Percentiles rank a stretch among this genome's conserved stretches.
phyloP scores from a whole-genome alignment of 2,329 filamentous ascomycete genomes.

The Hypoxylon rubiginosum region DNA sequence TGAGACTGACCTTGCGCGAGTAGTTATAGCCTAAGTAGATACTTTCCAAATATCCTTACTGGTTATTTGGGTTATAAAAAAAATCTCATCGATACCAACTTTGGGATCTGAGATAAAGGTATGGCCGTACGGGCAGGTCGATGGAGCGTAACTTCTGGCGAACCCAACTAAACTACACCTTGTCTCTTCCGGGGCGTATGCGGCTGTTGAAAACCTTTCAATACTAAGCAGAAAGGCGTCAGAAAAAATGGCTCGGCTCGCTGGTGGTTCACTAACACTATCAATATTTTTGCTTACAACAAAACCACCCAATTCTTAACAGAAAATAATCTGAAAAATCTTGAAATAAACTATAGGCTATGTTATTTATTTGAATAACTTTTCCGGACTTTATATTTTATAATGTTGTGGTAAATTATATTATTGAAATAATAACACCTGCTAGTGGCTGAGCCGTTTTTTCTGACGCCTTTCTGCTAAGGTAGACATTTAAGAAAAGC shows the following conservation, averaged over 20 bases:
- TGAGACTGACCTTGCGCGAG: conserved; percentile 77
- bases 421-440: too few species aligned
- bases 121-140: conserved; percentile 60
- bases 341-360: too few species aligned
- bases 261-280: too few species aligned
- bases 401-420: too few species aligned
- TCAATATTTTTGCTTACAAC: too few species aligned
- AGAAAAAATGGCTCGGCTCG: too few species aligned
- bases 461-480: too few species aligned
- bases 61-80: conserved; percentile 69
- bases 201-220: conserved; percentile 45
- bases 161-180: conserved; percentile 62
- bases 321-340: too few species aligned
- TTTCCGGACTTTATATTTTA: too few species aligned
- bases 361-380: too few species aligned
- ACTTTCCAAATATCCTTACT: conserved; percentile 78
- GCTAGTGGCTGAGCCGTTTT: too few species aligned
- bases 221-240: conserved; percentile 46
- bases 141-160: conserved; percentile 62
- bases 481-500: conserved; percentile 69
- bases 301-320: too few species aligned
- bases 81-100: conserved; percentile 66
- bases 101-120: conserved; percentile 66
- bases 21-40: conserved; percentile 86
- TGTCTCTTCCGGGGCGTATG: conserved; percentile 62